Conservation (phyloP, 2,329 filamentous ascomycete genomes). For the Hymenoscyphus infarciens region DNA sequence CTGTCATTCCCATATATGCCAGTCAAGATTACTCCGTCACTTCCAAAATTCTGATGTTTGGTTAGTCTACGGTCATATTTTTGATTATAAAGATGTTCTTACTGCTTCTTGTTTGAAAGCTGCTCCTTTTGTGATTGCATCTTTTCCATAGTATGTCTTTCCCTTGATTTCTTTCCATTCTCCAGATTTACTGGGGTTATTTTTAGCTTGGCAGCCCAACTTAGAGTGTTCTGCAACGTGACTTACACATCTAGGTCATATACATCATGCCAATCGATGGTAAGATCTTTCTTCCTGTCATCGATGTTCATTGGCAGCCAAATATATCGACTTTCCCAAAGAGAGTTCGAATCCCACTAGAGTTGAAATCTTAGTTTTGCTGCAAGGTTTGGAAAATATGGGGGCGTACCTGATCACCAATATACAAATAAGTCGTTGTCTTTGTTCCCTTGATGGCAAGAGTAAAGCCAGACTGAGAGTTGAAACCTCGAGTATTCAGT, state of each 20-base stretch:
- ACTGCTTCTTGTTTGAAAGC: constrained; percentile 56
- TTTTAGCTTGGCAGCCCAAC: neutral
- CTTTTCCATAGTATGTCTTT: constrained; percentile 44
- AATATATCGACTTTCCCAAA: constrained; percentile 56
- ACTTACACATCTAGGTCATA: constrained; percentile 51
- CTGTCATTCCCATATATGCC: neutral
- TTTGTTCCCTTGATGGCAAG: constrained; percentile 46
- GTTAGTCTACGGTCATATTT: neutral
- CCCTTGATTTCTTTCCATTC: constrained; percentile 40
- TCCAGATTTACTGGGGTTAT: neutral
- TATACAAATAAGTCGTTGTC: constrained; percentile 39
- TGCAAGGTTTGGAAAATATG: neutral
- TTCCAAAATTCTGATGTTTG: neutral
- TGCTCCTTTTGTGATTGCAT: constrained; percentile 44
- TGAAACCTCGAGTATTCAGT: constrained; percentile 49
- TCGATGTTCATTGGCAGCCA: constrained; percentile 53
- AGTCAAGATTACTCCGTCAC: neutral
- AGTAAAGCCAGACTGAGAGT: constrained; percentile 50
- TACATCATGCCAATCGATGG: constrained; percentile 51
- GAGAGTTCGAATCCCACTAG: constrained; percentile 50
- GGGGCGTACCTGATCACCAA: neutral
- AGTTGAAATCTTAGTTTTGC: too few relatives aligned
- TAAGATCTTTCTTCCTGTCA: constrained; percentile 47
- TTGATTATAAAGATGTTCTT: constrained; percentile 33
- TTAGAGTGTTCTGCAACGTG: constrained; percentile 19